Evolutionary conservation across 176 grass and related monocot genomes (phyloP), one percentile per base, ranked within the genome.

Genomic region (Melocanna baccifera): DNA sequence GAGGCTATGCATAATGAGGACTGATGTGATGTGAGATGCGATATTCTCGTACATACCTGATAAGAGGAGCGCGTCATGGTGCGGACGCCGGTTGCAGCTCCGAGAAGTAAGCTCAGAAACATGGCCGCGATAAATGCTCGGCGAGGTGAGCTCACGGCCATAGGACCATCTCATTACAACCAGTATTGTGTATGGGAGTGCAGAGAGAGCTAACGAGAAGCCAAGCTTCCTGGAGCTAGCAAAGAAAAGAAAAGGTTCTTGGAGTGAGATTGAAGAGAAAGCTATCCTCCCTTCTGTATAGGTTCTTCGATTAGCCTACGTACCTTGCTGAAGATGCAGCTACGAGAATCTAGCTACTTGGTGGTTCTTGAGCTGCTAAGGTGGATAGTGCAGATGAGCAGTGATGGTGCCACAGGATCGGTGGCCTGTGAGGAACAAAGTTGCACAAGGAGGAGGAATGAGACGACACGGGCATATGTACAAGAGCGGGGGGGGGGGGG

Each of bases 131-230:
- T 56, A 78, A 89, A 43, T 30, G 79, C 78, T 46, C 62, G 75
- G 34, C 55, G 79, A 84, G 70, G 59, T 85, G 87, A 83, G 82
- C 82, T 92, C 86, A 92, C 88, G 67, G 94, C 88, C 84, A 89
- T 94, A 63, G 52, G 39, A 91, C 72, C 87, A 90, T 88, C 69
- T 78, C 69, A 67, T 65, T 86, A 72, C 71, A 61, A 62, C 47
- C 63, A 83, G 40, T 67, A 2, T 30, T 4, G 12, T 30, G 50
- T 58, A 30, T 42, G 29, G 45, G 3, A 3, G 48, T 43, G 29
- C 3, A 6, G 12, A 72, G 62, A 73, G 69, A 41, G 67, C 1
- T 29, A 29, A 69, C 66, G 67, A 86, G 42, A 56, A 47, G 81
- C 75, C 62, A 82, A 59, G 82, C 52, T 69, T 83, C 53, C 45